These are phyloP conservation scores for Xylariaceae sp. DNA, from an alignment of 2,329 filamentous ascomycete species.

Conservation along the genomic window DNA sequence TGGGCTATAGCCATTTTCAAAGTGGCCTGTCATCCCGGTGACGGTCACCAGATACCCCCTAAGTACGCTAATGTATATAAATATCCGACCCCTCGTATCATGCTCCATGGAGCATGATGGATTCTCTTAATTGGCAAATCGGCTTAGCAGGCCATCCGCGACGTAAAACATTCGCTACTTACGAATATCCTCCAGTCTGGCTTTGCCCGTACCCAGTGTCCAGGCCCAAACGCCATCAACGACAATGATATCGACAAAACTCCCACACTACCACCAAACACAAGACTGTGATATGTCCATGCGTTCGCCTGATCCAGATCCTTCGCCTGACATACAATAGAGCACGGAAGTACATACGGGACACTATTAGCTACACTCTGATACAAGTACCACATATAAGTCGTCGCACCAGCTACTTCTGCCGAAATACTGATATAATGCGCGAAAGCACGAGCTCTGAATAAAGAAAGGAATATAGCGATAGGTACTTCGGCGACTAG, in stretches of 20 bases:
- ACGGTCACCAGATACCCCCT: too few species aligned
- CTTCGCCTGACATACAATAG: constrained; percentile 55
- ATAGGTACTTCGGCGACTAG: constrained; percentile 58
- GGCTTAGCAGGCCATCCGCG: too few species aligned
- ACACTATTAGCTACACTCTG: constrained; percentile 65
- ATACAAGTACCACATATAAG: constrained; percentile 69
- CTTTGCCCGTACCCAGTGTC: constrained; percentile 42
- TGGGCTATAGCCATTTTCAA: too few species aligned
- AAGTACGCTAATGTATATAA: too few species aligned
- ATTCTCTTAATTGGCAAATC: too few species aligned
- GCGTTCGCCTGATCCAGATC: constrained; percentile 49
- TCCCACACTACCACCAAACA: constrained; percentile 65
- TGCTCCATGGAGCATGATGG: too few species aligned
- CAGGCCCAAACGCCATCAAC: constrained; percentile 51
- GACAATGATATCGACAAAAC: constrained; percentile 53
- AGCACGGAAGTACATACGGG: constrained; percentile 67
- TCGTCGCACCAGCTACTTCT: constrained; percentile 56
- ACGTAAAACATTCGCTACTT: constrained; percentile 7
- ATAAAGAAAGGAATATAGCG: constrained; percentile 58
- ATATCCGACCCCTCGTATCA: too few species aligned
- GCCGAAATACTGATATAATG: constrained; percentile 56
- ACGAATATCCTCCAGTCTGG: constrained; percentile 35
- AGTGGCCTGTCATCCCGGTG: too few species aligned
- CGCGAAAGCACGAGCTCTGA: constrained; percentile 58
- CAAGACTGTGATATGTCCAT: constrained; percentile 63